These are phyloP conservation scores for Tetradesmus obliquus DNA, from an alignment of 139 green algal species.

Conservation along the genomic window DNA sequence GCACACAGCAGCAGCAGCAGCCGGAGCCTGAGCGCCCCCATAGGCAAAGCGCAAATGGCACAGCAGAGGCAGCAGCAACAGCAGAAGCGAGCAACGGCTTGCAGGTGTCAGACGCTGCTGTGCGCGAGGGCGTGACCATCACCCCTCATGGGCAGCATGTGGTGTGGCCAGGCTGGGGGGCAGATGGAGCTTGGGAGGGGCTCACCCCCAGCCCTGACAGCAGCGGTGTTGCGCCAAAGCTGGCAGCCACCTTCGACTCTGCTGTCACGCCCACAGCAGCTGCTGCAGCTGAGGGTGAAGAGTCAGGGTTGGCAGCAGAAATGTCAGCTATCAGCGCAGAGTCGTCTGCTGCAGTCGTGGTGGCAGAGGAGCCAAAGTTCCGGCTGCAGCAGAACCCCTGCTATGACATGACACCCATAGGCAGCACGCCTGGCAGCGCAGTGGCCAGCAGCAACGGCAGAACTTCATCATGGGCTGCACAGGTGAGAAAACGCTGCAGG, in stretches of 20 bases:
- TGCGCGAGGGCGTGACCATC: neutral
- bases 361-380: neutral
- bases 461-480: neutral
- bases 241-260: neutral
- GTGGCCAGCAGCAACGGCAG: neutral
- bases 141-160: constrained; percentile 27
- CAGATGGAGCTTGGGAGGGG: constrained; percentile 3
- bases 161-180: constrained; percentile 34
- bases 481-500: neutral
- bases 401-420: constrained; percentile 32
- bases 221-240: neutral
- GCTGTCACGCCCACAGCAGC: neutral
- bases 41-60: neutral
- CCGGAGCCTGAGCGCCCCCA: neutral
- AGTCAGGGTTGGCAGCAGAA: neutral
- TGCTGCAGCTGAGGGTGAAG: neutral
- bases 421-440: constrained; percentile 31
- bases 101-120: constrained; percentile 7
- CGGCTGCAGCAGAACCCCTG: constrained; percentile 32
- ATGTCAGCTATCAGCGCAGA: neutral
- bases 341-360: neutral
- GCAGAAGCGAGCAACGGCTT: neutral
- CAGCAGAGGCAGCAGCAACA: neutral
- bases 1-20: neutral
- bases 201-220: neutral